Conservation (phyloP, 2,329 filamentous ascomycete genomes). For the Fusarium sp. region DNA sequence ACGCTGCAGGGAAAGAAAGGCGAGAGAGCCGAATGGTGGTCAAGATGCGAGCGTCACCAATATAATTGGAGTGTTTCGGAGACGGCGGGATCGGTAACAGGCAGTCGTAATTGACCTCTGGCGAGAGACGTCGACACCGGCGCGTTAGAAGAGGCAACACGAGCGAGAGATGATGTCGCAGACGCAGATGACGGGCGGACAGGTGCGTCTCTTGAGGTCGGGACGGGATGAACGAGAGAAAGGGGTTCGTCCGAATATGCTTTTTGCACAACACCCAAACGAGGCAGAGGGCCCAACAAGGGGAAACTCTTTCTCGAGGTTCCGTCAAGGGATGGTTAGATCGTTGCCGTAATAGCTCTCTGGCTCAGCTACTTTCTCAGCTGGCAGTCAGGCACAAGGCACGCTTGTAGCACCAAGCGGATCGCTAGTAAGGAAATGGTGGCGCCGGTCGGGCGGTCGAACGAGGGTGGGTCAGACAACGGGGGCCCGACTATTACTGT, state of each 20-base stretch:
- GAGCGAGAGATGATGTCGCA: constrained; percentile 52
- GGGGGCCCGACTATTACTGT: constrained; percentile 39
- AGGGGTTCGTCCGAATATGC: constrained; percentile 41
- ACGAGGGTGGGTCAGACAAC: constrained; percentile 48
- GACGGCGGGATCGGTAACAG: constrained; percentile 45
- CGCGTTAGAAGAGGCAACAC: constrained; percentile 53
- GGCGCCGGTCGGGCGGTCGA: constrained; percentile 49
- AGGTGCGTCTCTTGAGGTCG: constrained; percentile 41
- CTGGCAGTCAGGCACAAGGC: constrained; percentile 44
- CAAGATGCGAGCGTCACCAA: constrained; percentile 54
- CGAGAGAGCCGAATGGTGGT: constrained; percentile 52
- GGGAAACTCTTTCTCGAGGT: constrained; percentile 42
- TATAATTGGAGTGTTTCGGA: constrained; percentile 54
- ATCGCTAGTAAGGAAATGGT: constrained; percentile 37
- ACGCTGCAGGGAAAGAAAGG: constrained; percentile 42
- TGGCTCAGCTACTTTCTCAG: constrained; percentile 42
- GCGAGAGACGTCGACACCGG: constrained; percentile 54
- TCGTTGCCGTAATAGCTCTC: constrained; percentile 44
- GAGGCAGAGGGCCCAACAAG: constrained; percentile 35
- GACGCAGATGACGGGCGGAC: constrained; percentile 42
- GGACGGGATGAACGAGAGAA: constrained; percentile 27
- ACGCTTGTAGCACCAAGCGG: constrained; percentile 41
- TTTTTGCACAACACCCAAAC: constrained; percentile 42
- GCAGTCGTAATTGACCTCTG: constrained; percentile 42
- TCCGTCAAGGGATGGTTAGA: constrained; percentile 42